Evolutionary conservation across 2,329 filamentous ascomycete genomes (phyloP), one percentile per base, ranked within the genome.

Genomic region (Aspergillus tanneri): DNA sequence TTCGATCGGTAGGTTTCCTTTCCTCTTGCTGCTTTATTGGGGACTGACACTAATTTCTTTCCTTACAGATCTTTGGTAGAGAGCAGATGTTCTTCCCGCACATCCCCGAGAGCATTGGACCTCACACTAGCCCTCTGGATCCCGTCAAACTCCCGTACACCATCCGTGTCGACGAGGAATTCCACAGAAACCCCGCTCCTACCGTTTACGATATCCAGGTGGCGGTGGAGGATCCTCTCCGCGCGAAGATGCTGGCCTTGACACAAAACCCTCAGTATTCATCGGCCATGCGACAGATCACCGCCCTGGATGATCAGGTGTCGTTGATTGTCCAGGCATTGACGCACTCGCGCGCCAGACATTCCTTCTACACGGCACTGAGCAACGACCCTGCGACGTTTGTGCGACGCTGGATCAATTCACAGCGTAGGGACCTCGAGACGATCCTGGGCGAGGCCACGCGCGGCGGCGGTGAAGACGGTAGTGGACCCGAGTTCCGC

Each of bases 131-230:
- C 23, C 83, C 89, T 2, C 80, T 96, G 1, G 84, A 88, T 5
- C 90, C 93, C 0, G 81, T 96, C 63, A 85, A 87, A 61, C 81
- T 99, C 25, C 80, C 84, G 18, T 99, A 96, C 74, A 99, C 91
- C 7, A 93, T 99, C 65, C 89, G 92, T 50, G 87, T 96, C 32
- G 93, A 99, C 68, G 80, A 89, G 61, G 83, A 85, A 7, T 92
- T 91, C 63, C 86, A 92, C 64, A 84, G 83, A 57, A 74, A 84
- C 47, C 86, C 89, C 3, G 77, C 82, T 43, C 85, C 89, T 1
- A 96, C 91, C 5, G 78, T 97, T 59, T 96, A 96, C 74, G 92
- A 97, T 69, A 79, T 99, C 39, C 85, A 85, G 59, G 88, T 99
- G 37, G 80, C 84, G 1, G 80, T 96, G 12, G 88, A 95, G 59